Base-by-base conservation (phyloP, 352 stramenopile species). In the Pythium pectinolyticum region DNA sequence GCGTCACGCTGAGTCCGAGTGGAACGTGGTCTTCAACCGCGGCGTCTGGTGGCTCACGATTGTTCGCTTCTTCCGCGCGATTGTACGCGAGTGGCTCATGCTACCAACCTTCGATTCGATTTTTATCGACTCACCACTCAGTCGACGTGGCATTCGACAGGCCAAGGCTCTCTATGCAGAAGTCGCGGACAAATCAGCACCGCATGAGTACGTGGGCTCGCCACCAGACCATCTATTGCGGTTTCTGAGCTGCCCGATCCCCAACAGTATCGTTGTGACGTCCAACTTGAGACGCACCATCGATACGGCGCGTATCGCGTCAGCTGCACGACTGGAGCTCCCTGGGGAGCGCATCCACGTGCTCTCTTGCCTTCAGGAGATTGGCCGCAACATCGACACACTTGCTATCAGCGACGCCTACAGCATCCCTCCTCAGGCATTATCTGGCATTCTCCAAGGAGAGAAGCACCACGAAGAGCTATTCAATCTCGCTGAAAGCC, bases 1-100 rank as follows among this genome's bases (percentile, higher is more conserved):
- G 24, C 81, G 88, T n/a, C 88, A 96, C 46, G 85, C 80, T 28
- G 88, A 96, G 71, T 94, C 84, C 43, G 81, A 92, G 63, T 95
- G 88, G 88, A 96, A 96, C 65, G 77, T 88, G 50, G 70, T 95
- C 39, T 96, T 96, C 57, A 96, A 96, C 59, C 88, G 88, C 41
- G 83, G 85, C 34, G 27, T 86, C 3, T 77, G 74, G 58, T 72
- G 75, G 43, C 65, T 68, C 11, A 72, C 70, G n/a, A 41, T 84
- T 6, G 55, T 78, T 49, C 69, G 61, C 45, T 70, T 96, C 32
- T 34, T 87, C 5, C 80, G 74, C 25, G 75, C 86, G 0, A 60
- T 92, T 7, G 65, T 74, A 32, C 72, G 74, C 22, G 88, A 96
- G 66, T 90, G 82, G 72, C 71, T 89, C 15, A 51, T 92, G 68